These are phyloP conservation scores for Phascolomyces articulosus DNA, from an alignment of 371 early-diverging fungal genomes.

Conservation along the genomic window DNA sequence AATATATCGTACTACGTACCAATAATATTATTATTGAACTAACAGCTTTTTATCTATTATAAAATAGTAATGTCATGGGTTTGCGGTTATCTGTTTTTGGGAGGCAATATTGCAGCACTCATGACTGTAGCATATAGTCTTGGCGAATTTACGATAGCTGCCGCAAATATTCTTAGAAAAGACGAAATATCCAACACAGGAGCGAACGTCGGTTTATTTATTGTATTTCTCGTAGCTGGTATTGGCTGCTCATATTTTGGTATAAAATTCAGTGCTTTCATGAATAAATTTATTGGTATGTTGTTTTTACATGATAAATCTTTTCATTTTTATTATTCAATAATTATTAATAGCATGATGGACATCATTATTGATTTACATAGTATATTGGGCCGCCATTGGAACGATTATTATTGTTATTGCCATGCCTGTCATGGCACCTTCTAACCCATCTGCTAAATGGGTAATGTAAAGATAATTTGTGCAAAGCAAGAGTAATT, in stretches of 20 bases:
- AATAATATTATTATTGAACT: neutral
- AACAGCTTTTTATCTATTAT: neutral
- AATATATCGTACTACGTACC: neutral
- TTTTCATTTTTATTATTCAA: too few species aligned
- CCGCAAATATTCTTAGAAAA: constrained; percentile 24
- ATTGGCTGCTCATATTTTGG: constrained; percentile 30
- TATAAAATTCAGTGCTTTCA: constrained; percentile 23
- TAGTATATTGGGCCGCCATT: constrained; percentile 34
- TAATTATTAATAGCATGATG: too few species aligned
- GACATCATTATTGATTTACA: too few species aligned
- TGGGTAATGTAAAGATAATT: too few species aligned
- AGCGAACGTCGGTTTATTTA: constrained; percentile 40
- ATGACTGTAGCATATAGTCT: constrained; percentile 38
- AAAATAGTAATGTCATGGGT: constrained; percentile 45
- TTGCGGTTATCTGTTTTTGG: constrained; percentile 35
- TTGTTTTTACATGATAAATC: too few species aligned
- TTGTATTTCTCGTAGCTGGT: constrained; percentile 22
- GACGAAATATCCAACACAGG: constrained; percentile 26
- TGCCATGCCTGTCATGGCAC: constrained; percentile 38
- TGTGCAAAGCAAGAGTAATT: too few species aligned
- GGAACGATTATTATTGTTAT: constrained; percentile 42
- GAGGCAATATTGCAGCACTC: constrained; percentile 26
- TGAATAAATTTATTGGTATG: constrained; percentile 39
- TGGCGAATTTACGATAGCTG: constrained; percentile 28
- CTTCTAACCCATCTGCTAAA: constrained; percentile 28